phyloP scores from a whole-genome alignment of 805 yeast genomes.

The Cyberlindnera euphorbiiphila region DNA sequence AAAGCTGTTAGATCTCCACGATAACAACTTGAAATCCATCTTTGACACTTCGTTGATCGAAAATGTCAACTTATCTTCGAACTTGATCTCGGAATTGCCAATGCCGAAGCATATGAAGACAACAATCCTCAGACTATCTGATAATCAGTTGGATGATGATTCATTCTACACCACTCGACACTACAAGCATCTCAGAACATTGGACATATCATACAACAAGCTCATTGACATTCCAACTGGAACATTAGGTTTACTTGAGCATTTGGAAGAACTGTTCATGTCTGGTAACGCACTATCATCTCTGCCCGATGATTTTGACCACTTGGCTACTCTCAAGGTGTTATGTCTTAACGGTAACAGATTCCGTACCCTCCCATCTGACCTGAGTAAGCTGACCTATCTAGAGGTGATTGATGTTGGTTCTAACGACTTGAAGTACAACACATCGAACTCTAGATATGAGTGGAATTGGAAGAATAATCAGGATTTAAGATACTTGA shows the following conservation, averaged over 20 bases:
- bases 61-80: slow-evolving; percentile 68
- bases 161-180: slow-evolving; percentile 64
- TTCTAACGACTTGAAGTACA: slow-evolving; percentile 83
- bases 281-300: slow-evolving; percentile 81
- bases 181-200: slow-evolving; percentile 50
- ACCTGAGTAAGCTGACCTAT: slow-evolving; percentile 61
- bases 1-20: slow-evolving; percentile 71
- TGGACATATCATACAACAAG: slow-evolving; percentile 83
- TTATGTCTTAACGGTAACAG: slow-evolving; percentile 80
- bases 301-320: slow-evolving; percentile 79
- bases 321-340: slow-evolving; percentile 51
- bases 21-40: slow-evolving; percentile 71
- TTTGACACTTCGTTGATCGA: slow-evolving; percentile 44
- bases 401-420: slow-evolving; percentile 83
- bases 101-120: slow-evolving; percentile 39
- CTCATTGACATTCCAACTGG: slow-evolving; percentile 78
- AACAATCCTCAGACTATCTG: slow-evolving; percentile 62
- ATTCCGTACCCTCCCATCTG: slow-evolving; percentile 84
- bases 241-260: slow-evolving; percentile 51
- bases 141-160: slow-evolving; percentile 78
- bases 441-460: slow-evolving; percentile 89
- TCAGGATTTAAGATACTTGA: slow-evolving; percentile 67
- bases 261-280: slow-evolving; percentile 61
- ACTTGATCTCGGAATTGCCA: slow-evolving; percentile 37
- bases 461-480: slow-evolving; percentile 98